Base-by-base conservation (phyloP, 441 rosid species). In the Metrosideros polymorpha region DNA sequence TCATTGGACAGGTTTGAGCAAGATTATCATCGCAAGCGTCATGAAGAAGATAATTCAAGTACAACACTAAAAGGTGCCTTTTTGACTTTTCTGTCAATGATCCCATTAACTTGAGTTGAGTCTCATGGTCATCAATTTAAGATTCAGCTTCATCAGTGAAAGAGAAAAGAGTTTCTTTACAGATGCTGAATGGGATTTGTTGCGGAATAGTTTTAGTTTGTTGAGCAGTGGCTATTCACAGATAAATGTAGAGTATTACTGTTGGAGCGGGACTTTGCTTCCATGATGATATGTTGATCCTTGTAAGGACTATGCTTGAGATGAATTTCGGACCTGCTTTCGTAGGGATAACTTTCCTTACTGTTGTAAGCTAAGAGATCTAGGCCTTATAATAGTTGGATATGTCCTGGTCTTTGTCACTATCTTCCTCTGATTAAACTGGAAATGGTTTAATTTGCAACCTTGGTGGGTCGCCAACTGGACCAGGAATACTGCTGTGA, bases 1-100 rank as follows among this genome's bases (percentile, higher is more conserved):
- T 94, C 99, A 71, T 90, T 98, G 92, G 99, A 98, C 93, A 95
- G 99, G 92, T 96, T 97, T 91, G 99, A 97, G 89, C 99, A 98
- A 96, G 99, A 98, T 85, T 97, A 95, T 91, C 93, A 92, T 84
- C 99, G 96, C 76, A 97, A 94, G 93, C 94, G 96, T 91, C 95
- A 92, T 87, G 99, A 97, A 91, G 98, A 97, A 84, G 97, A 94
- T 88, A 96, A 90, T 87, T 92, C 97, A 86, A 93, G 90, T 91
- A 87, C 92, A 84, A 85, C 91, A 86, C 99, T 94, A 86, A 94
- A 94, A 93, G 99, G 99, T 97, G 85, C 86, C 45, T 85, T 86
- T 71, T 22, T 39, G 50, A 24, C 42, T 35, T 32, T 55, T 82
- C 18, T 27, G 49, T 89, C 47, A 47, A 49, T 82, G 85, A 32